Evolutionary conservation across 2,329 filamentous ascomycete species (phyloP).

Genomic region (Pseudocercospora fuligena): DNA sequence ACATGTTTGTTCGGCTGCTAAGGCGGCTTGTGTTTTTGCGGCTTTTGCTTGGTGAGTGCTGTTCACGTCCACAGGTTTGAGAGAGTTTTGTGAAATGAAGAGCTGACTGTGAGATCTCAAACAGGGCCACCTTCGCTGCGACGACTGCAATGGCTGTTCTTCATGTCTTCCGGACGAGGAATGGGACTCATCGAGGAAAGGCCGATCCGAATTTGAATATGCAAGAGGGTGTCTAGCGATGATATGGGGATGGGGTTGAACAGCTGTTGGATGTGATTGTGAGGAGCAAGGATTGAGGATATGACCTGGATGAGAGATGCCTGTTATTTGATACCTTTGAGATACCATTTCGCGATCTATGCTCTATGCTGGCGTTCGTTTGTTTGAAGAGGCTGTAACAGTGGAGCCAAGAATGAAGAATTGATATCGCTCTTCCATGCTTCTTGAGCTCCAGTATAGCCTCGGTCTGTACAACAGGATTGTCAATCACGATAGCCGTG

Average conservation of each 20-base stretch:
- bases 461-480: neutral
- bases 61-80: too few relatives aligned
- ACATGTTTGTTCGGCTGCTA: constrained; percentile 62
- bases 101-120: constrained; percentile 8
- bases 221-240: constrained; percentile 45
- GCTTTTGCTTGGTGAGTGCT: constrained; percentile 64
- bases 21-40: constrained; percentile 69
- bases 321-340: neutral
- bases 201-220: constrained; percentile 43
- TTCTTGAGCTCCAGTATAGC: neutral
- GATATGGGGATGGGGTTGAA: neutral
- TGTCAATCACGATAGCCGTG: neutral
- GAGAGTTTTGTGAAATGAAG: neutral
- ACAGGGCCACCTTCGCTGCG: constrained; percentile 57
- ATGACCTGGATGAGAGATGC: neutral
- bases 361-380: neutral
- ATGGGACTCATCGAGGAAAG: constrained; percentile 22
- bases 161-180: constrained; percentile 51
- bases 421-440: neutral
- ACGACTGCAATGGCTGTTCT: constrained; percentile 57
- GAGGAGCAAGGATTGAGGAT: neutral
- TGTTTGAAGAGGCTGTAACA: neutral
- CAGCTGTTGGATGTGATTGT: neutral
- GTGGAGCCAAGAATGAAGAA: neutral
- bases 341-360: constrained; percentile 5